Base-by-base conservation (phyloP, 345 rosid genomes). In the Atalantia buxifolia region DNA sequence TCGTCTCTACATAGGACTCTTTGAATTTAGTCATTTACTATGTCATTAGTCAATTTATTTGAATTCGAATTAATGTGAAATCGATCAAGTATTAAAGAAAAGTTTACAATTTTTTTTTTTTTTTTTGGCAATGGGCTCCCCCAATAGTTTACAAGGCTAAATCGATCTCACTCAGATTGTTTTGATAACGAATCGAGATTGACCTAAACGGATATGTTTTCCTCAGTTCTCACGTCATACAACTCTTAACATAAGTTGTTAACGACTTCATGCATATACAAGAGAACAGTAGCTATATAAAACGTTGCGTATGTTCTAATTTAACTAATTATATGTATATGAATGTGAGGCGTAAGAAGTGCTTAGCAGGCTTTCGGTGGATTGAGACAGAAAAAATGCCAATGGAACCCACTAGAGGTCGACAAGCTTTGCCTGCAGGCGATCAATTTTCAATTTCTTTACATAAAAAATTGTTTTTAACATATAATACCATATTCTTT, bases 311-410 rank as follows among this genome's bases (percentile, higher is more conserved):
- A 42, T 10, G 61, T 22, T 75, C 48, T 18, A 53, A 19, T 12
- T 36, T 69, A 74, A 27, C 48, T 59, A 38, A 38, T 38, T 25
- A 31, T 53, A 36, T 75, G 61, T 7, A 65, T 64, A 5, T 75
- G 33, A 63, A 25, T 18, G 57, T 53, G 57, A 53, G 57, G 18
- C 19, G 2, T 4, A 24, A 45, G 63, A 42, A 74, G 35, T 27
- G 24, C 40, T 22, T 40, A 35, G 48, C 18, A 56, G 72, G 55
- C 79, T 76, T 76, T 76, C 72, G 72, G 79, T 56, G 66, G 79
- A 76, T 67, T 67, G 21, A 66, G 79, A 76, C 73, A 76, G 36
- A 38, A 36, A 53, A 53, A 76, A 76, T 19, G 50, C 5, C 10
- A 9, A 76, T 76, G 78, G 78, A 76, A 67, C 79, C 72, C 78